Evolutionary conservation across 768 basidiomycete species (phyloP), one percentile per base, ranked within the genome.

Genomic region (Rubroboletus pulcherrimus): DNA sequence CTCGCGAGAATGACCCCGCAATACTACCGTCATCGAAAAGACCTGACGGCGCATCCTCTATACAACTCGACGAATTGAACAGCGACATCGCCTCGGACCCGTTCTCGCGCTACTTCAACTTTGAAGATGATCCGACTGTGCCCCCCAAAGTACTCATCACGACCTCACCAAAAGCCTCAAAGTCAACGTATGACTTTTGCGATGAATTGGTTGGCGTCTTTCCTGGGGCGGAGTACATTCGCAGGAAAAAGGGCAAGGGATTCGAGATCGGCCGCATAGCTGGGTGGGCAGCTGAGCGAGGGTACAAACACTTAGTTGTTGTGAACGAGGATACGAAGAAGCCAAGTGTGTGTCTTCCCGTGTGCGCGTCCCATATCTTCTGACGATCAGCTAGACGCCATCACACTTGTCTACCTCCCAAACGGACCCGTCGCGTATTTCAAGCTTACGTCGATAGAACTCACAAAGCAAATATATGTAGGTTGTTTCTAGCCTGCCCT

Each of bases 321-420:
- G 91, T 98, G 34, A 98, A 98, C 59, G 97, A 99, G 66, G 91
- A 98, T 63, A 87, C 86, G 78, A 94, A 94, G 68, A 87, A 87
- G 67, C 90, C 94, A 14, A 97, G 97, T 95, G 62, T 71, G 92
- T 79, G 12, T 55, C 24, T 9, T 41, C 43, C 29, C 44, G 6
- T 29, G 12, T 10, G 6, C 35, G 24, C 19, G n/a, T 11, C 24
- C 8, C 26, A 14, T 57, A 42, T 19, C 26, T 34, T 63, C 55
- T 61, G 34, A 55, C 49, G 33, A 57, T 44, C 17, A 46, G 24
- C 5, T 61, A 98, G 97, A 96, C 73, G 93, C 94, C 3, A 85
- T 99, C 59, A 98, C 96, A 0, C 73, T 98, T 51, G 83, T 93
- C 42, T 84, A 96, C 66, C 83, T 99, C 12, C 97, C 97, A 0